phyloP scores from a whole-genome alignment of 129 eudicot species.

The Chrysanthemum lavandulifolium region DNA sequence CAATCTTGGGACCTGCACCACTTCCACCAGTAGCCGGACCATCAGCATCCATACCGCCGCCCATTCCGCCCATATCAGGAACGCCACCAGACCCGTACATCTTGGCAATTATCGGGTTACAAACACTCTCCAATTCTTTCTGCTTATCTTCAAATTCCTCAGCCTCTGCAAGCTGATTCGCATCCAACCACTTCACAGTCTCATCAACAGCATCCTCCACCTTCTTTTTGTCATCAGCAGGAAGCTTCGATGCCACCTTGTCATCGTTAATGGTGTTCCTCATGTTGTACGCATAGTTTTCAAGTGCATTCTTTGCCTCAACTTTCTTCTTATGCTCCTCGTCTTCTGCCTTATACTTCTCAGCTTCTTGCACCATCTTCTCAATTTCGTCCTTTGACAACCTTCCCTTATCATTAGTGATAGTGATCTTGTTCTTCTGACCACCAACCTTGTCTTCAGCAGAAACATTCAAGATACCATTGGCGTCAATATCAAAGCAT shows the following conservation, averaged over 20 bases:
- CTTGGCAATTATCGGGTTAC: slow-evolving; percentile 12
- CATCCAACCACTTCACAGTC: slow-evolving; percentile 22
- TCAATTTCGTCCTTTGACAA: slow-evolving; percentile 35
- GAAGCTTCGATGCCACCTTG: background rate
- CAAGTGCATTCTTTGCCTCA: slow-evolving; percentile 11
- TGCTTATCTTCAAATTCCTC: slow-evolving; percentile 17
- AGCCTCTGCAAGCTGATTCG: slow-evolving; percentile 13
- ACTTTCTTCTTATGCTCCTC: slow-evolving; percentile 14
- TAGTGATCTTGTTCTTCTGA: slow-evolving; percentile 52
- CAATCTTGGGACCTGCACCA: slow-evolving; percentile 43
- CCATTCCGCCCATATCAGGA: slow-evolving; percentile 10
- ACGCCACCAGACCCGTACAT: slow-evolving; percentile 8
- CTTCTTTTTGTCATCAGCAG: slow-evolving; percentile 16
- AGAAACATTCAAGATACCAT: slow-evolving; percentile 54
- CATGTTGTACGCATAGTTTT: slow-evolving; percentile 14
- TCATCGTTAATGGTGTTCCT: slow-evolving; percentile 10
- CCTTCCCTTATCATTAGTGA: slow-evolving; percentile 40
- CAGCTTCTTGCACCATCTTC: slow-evolving; percentile 52
- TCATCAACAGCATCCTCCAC: slow-evolving; percentile 11
- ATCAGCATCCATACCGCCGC: background rate
- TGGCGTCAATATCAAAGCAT: slow-evolving; percentile 5
- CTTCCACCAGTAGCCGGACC: slow-evolving; percentile 27
- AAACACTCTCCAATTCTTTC: slow-evolving; percentile 18
- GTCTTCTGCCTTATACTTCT: slow-evolving; percentile 18
- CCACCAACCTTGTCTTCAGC: slow-evolving; percentile 60